phyloP scores from a whole-genome alignment of 2,329 filamentous ascomycete species.

The Camptophora hylomeconis region DNA sequence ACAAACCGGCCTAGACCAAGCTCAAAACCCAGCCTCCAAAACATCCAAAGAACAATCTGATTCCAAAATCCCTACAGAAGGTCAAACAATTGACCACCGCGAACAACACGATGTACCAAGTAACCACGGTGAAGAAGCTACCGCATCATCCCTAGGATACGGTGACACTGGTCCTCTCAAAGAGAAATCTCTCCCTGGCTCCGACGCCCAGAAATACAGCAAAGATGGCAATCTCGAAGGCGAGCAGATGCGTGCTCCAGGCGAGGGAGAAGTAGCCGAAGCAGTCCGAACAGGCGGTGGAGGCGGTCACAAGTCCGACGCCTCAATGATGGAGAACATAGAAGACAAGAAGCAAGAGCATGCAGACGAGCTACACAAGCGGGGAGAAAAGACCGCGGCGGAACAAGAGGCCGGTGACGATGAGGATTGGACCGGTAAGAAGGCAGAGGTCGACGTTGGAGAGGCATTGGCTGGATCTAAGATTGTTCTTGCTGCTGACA shows the following conservation, averaged over 20 bases:
- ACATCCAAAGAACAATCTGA: constrained; percentile 14
- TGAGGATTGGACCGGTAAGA: constrained; percentile 16
- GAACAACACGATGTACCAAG: constrained; percentile 15
- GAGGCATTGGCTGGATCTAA: constrained; percentile 10
- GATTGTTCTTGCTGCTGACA: constrained; percentile 18
- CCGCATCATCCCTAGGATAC: constrained; percentile 14
- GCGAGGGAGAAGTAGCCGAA: constrained; percentile 19
- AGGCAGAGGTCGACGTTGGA: constrained; percentile 16
- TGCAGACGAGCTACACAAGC: constrained; percentile 12
- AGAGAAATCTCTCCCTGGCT: constrained; percentile 11
- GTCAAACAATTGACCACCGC: constrained; percentile 14
- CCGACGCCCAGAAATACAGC: constrained; percentile 10
- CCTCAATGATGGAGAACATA: constrained; percentile 11
- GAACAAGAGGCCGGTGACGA: constrained; percentile 12
- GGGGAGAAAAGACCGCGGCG: constrained; percentile 11
- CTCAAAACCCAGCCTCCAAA: constrained; percentile 19
- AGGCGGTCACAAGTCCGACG: constrained; percentile 11
- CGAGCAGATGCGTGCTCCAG: constrained; percentile 21
- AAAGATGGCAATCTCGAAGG: constrained; percentile 17
- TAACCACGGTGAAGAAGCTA: constrained; percentile 14
- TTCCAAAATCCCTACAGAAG: constrained; percentile 11
- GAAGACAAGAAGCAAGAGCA: constrained; percentile 13
- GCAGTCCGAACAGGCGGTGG: constrained; percentile 14
- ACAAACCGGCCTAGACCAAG: constrained; percentile 18
- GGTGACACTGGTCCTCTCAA: constrained; percentile 14